Percentiles rank a stretch among this genome's conserved stretches.
Evolutionary conservation across 148 eudicot genomes (phyloP).

Genomic region (Oxyria digyna): DNA sequence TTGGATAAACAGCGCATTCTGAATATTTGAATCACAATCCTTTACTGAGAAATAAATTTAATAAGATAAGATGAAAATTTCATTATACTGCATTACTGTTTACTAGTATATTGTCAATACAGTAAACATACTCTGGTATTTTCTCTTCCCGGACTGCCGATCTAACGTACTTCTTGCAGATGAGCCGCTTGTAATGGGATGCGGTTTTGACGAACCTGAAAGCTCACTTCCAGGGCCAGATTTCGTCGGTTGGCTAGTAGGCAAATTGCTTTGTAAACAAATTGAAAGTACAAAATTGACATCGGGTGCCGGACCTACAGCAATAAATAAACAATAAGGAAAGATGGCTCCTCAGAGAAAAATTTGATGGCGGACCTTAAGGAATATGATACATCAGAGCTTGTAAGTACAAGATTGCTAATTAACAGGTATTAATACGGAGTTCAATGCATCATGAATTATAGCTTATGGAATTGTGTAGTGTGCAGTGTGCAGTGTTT

Average conservation of each 20-base stretch:
- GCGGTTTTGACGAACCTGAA: conserved; percentile 54
- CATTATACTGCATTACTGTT: too few relatives aligned
- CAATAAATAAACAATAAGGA: neutral
- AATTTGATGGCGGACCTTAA: neutral
- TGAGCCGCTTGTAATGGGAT: conserved; percentile 37
- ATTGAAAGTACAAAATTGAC: conserved; percentile 82
- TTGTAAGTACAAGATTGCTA: neutral
- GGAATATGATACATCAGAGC: neutral
- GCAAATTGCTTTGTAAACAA: conserved; percentile 79
- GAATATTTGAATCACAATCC: neutral
- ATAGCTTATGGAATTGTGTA: neutral
- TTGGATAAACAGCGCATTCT: too few relatives aligned
- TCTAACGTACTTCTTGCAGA: conserved; percentile 46
- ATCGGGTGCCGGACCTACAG: conserved; percentile 88
- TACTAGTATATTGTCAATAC: too few relatives aligned
- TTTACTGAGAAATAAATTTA: too few relatives aligned
- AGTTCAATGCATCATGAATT: neutral
- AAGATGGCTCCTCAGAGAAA: neutral
- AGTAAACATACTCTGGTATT: conserved; percentile 55
- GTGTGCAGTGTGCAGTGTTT: neutral
- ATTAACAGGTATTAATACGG: neutral
- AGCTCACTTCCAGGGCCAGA: conserved; percentile 47
- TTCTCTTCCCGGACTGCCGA: conserved; percentile 57
- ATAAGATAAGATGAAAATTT: neutral
- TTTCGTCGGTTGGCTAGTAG: conserved; percentile 31